Percentiles rank a stretch among this genome's conserved stretches.
Conservation (phyloP, 2,329 filamentous ascomycete genomes). For the Microdochium nivale region DNA sequence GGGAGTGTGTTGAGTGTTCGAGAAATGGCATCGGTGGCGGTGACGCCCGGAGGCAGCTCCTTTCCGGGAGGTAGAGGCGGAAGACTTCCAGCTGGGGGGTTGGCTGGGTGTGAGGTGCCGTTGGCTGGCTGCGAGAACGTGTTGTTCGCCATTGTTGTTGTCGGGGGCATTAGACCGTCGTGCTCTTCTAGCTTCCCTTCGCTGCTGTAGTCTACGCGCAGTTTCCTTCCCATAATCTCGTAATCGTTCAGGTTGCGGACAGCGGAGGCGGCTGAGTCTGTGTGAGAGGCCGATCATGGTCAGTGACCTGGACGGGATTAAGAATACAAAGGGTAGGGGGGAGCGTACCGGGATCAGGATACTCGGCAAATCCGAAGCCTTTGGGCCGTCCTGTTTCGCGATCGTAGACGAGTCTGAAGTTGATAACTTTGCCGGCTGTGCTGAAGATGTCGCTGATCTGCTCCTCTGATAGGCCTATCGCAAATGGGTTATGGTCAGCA, state of each 20-base stretch:
- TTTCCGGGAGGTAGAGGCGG: constrained; percentile 78
- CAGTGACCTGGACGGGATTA: constrained; percentile 5
- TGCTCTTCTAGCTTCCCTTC: constrained; percentile 71
- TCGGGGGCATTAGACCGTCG: constrained; percentile 18
- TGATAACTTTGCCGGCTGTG: constrained; percentile 80
- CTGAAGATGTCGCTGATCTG: constrained; percentile 92
- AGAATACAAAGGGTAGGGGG: neutral
- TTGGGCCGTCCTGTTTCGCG: constrained; percentile 91
- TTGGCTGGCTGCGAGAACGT: constrained; percentile 13
- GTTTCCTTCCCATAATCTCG: constrained; percentile 89
- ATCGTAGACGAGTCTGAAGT: constrained; percentile 91
- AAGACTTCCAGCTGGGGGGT: constrained; percentile 41
- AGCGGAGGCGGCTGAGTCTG: constrained; percentile 77
- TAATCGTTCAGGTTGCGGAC: constrained; percentile 93
- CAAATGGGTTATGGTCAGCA: constrained; percentile 1
- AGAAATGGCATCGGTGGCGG: constrained; percentile 84
- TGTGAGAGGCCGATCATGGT: constrained; percentile 2
- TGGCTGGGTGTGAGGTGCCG: constrained; percentile 21
- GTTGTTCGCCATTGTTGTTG: constrained; percentile 4
- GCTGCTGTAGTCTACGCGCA: constrained; percentile 93
- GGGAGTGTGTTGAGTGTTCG: constrained; percentile 81
- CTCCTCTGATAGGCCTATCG: constrained; percentile 84
- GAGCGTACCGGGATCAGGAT: constrained; percentile 70
- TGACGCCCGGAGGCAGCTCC: constrained; percentile 75
- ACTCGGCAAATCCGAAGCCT: constrained; percentile 95